Evolutionary conservation across 345 rosid genomes (phyloP), one percentile per base, ranked within the genome.

Genomic region (Euphorbia tirucalli): DNA sequence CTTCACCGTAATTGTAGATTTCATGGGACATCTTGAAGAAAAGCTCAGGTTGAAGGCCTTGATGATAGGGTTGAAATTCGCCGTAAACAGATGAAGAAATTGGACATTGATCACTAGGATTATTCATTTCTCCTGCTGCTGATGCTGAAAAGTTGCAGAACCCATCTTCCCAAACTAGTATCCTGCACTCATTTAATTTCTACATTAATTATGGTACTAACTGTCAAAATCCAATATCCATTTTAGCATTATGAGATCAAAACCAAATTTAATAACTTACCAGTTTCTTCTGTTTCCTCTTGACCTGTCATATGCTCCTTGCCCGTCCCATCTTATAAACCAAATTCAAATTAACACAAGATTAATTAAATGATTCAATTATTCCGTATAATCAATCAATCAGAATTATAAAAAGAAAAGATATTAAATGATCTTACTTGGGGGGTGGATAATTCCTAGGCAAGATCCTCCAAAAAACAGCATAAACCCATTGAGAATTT

Each of bases 21-120:
- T 94, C 97, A 77, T 92, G 98, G 46, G 98, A 94, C 98, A 94
- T 94, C 86, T 94, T 94, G 85, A 94, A 94, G 87, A 92, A 94
- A 52, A 92, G 88, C 82, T 94, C 96, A 13, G 98, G 97, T 68
- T 92, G 97, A 68, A 94, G 89, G 11, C 98, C 94, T 87, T 88
- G 98, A 65, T 88, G 98, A 65, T 81, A 90, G 56, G 81, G 93
- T 69, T 85, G 96, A 77, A 86, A 85, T 64, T 91, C 96, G 27
- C 83, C 90, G 28, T 83, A 83, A 25, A 74, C 84, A 1, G 89
- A 79, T 28, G 97, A 79, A 71, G n/a, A n/a, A n/a, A n/a, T n/a
- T n/a, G n/a, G n/a, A n/a, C n/a, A n/a, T 35, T 35, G 39, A 3
- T 35, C 39, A 35, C 4, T 35, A 3, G 39, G 7, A 35, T 89